phyloP scores from a whole-genome alignment of 768 basidiomycete species.

The Terana coerulea region DNA sequence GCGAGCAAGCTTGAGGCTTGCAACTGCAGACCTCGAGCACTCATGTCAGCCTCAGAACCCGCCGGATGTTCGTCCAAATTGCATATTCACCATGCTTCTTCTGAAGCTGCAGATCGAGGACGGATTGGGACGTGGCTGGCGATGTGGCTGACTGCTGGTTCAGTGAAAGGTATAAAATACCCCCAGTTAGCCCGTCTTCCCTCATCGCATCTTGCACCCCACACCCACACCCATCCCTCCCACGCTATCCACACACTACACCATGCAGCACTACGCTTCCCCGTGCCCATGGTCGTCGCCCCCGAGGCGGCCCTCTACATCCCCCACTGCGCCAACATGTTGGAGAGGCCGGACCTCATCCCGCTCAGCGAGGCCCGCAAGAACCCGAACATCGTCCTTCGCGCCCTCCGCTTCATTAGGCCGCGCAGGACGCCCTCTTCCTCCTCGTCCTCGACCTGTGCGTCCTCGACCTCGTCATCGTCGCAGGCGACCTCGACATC shows the following conservation, averaged over 20 bases:
- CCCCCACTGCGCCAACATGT: not conserved
- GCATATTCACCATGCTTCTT: too few relatives aligned
- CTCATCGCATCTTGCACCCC: not conserved
- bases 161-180: too few relatives aligned
- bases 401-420: not conserved
- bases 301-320: slow-evolving; percentile 3
- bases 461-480: too few relatives aligned
- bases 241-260: not conserved
- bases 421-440: not conserved
- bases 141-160: too few relatives aligned
- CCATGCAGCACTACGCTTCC: slow-evolving; percentile 4
- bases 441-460: not conserved
- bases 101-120: too few relatives aligned
- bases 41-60: too few relatives aligned
- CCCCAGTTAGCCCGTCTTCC: too few relatives aligned
- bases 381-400: slow-evolving; percentile 1
- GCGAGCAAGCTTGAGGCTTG: too few relatives aligned
- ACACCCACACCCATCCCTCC: not conserved
- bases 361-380: slow-evolving; percentile 1
- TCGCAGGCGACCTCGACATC: too few relatives aligned
- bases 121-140: too few relatives aligned
- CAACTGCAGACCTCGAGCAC: too few relatives aligned
- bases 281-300: slow-evolving; percentile 3
- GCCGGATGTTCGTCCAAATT: too few relatives aligned
- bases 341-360: not conserved